Percentiles rank a stretch among this genome's conserved stretches.
Conservation (phyloP, 139 green algal species). For the Chlorella sp. region DNA sequence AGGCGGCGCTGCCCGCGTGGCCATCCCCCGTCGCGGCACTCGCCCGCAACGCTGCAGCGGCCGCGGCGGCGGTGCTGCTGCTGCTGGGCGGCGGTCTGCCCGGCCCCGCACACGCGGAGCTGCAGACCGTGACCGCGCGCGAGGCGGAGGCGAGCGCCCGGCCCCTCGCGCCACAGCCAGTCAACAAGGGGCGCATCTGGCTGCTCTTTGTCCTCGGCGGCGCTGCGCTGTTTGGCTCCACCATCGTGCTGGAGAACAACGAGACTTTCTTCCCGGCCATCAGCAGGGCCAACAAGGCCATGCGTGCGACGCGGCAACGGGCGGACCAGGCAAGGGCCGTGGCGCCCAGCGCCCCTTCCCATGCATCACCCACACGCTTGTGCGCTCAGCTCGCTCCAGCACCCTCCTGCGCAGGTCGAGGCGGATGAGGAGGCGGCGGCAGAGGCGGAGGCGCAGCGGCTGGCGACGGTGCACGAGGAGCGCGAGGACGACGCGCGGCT, state of each 20-base stretch:
- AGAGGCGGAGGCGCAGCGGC: constrained; percentile 25
- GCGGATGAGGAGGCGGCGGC: constrained; percentile 18
- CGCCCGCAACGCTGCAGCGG: neutral
- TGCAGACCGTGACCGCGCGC: constrained; percentile 58
- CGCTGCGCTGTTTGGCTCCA: constrained; percentile 61
- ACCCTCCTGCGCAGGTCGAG: constrained; percentile 11
- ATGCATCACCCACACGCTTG: neutral
- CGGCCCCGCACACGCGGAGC: constrained; percentile 12
- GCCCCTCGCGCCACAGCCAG: constrained; percentile 62
- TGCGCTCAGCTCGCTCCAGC: neutral
- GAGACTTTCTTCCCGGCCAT: constrained; percentile 77
- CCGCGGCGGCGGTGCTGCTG: constrained; percentile 6
- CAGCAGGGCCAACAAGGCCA: constrained; percentile 68
- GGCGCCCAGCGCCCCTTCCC: neutral
- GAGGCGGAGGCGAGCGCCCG: constrained; percentile 51
- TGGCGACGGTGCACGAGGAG: constrained; percentile 18
- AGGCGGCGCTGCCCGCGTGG: neutral
- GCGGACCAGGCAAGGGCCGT: neutral
- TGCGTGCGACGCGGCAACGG: constrained; percentile 30
- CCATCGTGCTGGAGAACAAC: constrained; percentile 77
- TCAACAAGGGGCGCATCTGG: constrained; percentile 77
- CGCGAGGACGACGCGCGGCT: constrained; percentile 8
- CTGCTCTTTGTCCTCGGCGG: constrained; percentile 66
- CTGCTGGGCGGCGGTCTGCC: neutral
- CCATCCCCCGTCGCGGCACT: neutral